phyloP scores from a whole-genome alignment of 108 stramenopile species.

The Cafeteria roenbergensis region DNA sequence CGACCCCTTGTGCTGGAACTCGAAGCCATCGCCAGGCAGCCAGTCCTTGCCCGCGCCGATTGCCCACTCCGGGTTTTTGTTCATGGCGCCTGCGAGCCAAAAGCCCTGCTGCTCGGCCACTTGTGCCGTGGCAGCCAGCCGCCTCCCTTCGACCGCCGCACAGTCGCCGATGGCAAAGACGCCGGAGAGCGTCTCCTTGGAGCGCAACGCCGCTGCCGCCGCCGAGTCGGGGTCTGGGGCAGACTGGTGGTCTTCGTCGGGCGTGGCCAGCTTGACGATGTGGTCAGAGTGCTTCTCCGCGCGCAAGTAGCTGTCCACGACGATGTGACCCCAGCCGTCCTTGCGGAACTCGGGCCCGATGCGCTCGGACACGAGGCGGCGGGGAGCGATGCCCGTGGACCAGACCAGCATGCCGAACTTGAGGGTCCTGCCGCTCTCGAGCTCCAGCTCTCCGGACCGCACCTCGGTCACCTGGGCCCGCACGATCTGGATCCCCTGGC shows the following conservation, averaged over 20 bases:
- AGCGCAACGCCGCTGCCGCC: not conserved
- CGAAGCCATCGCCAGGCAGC: too few relatives aligned
- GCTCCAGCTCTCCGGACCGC: conserved; percentile 34
- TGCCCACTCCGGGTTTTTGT: conserved; percentile 30
- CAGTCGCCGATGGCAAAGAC: conserved; percentile 87
- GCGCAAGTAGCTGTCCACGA: conserved; percentile 69
- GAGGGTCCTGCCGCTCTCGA: conserved; percentile 59
- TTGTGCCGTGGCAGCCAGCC: conserved; percentile 71
- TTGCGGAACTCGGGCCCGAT: conserved; percentile 33
- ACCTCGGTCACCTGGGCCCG: conserved; percentile 46
- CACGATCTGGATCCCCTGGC: conserved; percentile 57
- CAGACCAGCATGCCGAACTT: conserved; percentile 78
- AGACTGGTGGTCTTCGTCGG: too few relatives aligned
- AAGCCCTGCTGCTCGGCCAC: conserved; percentile 71
- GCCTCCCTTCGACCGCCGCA: conserved; percentile 36
- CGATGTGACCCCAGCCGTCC: conserved; percentile 49
- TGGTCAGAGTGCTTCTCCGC: conserved; percentile 55
- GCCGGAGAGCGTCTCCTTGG: conserved; percentile 7
- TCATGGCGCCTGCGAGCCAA: conserved; percentile 59
- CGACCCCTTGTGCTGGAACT: conserved; percentile 36
- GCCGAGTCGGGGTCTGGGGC: too few relatives aligned
- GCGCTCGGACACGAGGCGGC: conserved; percentile 16
- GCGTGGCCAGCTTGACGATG: conserved; percentile 15
- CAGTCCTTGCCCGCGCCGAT: conserved; percentile 30
- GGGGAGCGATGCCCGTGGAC: conserved; percentile 65